Conservation (phyloP, 345 rosid genomes). For the Geranium rotundifolium region DNA sequence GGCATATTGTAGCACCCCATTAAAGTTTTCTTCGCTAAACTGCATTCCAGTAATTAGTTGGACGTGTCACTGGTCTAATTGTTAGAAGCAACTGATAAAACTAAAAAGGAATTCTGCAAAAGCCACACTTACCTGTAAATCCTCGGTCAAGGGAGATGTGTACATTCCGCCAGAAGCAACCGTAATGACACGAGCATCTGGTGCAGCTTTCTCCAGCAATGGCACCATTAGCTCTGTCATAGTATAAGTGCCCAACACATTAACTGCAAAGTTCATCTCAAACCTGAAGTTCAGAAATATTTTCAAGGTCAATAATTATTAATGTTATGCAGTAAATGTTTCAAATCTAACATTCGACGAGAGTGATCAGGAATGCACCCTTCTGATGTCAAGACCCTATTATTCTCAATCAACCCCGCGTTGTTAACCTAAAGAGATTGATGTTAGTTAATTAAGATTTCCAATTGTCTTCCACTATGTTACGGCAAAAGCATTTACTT, state of each 20-base stretch:
- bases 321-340: neutral
- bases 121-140: slow-evolving; percentile 47
- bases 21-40: slow-evolving; percentile 44
- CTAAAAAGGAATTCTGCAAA: neutral
- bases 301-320: neutral
- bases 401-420: slow-evolving; percentile 70
- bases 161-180: slow-evolving; percentile 92
- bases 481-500: neutral
- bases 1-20: slow-evolving; percentile 60
- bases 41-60: slow-evolving; percentile 20
- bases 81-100: neutral
- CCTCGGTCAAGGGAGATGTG: slow-evolving; percentile 57
- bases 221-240: slow-evolving; percentile 68
- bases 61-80: neutral
- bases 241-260: slow-evolving; percentile 76
- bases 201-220: slow-evolving; percentile 66
- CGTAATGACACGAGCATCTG: slow-evolving; percentile 74
- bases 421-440: slow-evolving; percentile 54
- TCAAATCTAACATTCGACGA: slow-evolving; percentile 1
- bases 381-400: slow-evolving; percentile 48
- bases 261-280: slow-evolving; percentile 65
- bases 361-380: slow-evolving; percentile 37
- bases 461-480: neutral
- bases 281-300: slow-evolving; percentile 27
- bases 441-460: neutral